Conservation (phyloP, 139 green algal species). For the Volvox reticuliferus region DNA sequence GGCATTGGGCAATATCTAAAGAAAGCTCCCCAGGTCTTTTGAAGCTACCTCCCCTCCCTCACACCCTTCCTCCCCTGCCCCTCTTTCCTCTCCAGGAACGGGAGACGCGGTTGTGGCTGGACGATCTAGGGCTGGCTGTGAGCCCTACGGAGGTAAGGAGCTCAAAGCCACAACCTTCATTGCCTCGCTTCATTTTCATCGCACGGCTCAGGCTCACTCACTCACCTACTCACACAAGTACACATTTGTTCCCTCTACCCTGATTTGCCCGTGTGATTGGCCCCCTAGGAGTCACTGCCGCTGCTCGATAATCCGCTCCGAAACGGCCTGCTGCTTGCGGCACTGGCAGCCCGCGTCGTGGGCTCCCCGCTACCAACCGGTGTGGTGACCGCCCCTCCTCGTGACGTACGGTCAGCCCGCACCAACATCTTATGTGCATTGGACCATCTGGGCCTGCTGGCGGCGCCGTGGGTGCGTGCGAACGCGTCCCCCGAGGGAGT, state of each 20-base stretch:
- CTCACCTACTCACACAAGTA: too few relatives aligned
- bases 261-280: not conserved
- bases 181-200: too few relatives aligned
- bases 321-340: conserved; percentile 29
- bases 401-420: conserved; percentile 25
- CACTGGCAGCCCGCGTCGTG: not conserved
- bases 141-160: conserved; percentile 6
- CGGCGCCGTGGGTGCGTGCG: not conserved
- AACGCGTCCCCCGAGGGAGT: too few relatives aligned
- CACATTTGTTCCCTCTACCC: not conserved
- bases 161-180: too few relatives aligned
- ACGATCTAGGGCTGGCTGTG: conserved; percentile 17
- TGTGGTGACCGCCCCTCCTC: conserved; percentile 11
- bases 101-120: conserved; percentile 56
- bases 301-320: conserved; percentile 56
- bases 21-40: too few relatives aligned
- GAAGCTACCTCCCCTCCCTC: too few relatives aligned
- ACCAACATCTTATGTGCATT: conserved; percentile 56
- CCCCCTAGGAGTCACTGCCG: conserved; percentile 17
- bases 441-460: conserved; percentile 55
- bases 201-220: too few relatives aligned
- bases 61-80: too few relatives aligned
- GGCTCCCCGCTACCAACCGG: not conserved
- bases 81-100: conserved; percentile 28
- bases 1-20: too few relatives aligned